Conservation (phyloP, 2,329 filamentous ascomycete species). For the Stagonosporopsis cucurbitacearum region DNA sequence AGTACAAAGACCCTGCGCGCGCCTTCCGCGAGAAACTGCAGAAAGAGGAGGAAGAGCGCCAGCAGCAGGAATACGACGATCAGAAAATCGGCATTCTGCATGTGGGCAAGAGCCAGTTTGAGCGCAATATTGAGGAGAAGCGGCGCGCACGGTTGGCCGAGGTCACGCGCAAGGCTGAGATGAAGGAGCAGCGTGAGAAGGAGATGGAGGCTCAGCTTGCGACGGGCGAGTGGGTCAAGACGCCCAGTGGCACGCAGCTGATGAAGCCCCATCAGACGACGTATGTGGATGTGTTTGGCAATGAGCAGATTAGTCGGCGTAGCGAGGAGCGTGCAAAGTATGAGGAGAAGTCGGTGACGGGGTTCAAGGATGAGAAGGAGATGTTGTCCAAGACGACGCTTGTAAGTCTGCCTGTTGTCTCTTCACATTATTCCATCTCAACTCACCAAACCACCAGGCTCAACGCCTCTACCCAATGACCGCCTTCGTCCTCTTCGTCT, state of each 20-base stretch:
- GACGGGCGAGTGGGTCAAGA: conserved; percentile 43
- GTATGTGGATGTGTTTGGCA: conserved; percentile 44
- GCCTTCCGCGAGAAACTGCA: conserved; percentile 44
- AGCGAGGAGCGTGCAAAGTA: conserved; percentile 41
- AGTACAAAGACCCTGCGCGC: conserved; percentile 47
- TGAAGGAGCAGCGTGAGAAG: conserved; percentile 38
- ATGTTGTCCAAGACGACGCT: conserved; percentile 42
- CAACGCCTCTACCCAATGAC: conserved; percentile 48
- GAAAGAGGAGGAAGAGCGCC: conserved; percentile 37
- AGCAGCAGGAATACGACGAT: conserved; percentile 30
- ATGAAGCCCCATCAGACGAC: conserved; percentile 46
- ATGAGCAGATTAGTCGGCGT: conserved; percentile 39
- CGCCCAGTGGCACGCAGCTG: conserved; percentile 42
- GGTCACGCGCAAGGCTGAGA: conserved; percentile 39
- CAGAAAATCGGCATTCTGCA: conserved; percentile 44
- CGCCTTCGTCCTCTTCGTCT: conserved; percentile 39
- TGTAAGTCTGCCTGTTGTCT: conserved; percentile 27
- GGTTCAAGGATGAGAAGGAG: conserved; percentile 35
- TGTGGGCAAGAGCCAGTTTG: conserved; percentile 43
- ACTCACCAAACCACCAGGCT: conserved; percentile 23
- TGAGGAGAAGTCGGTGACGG: conserved; percentile 30
- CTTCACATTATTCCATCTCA: background rate
- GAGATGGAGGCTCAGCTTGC: conserved; percentile 43
- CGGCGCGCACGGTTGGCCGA: conserved; percentile 38
- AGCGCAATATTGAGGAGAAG: conserved; percentile 45